Evolutionary conservation across 1,284 basidiomycete species (phyloP).

Genomic region (Mycena citricolor): DNA sequence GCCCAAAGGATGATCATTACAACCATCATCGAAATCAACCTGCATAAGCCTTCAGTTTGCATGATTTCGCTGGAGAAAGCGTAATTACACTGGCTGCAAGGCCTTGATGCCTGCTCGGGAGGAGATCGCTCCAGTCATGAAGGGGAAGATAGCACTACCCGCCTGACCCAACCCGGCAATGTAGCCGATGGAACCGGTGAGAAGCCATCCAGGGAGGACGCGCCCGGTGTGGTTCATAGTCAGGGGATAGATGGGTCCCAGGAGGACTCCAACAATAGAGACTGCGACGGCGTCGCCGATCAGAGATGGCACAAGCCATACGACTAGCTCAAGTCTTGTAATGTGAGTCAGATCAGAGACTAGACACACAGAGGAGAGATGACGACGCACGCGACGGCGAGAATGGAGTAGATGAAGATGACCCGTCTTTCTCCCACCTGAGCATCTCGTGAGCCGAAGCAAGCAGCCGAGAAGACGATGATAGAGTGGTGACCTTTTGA

Average conservation of each 20-base stretch:
- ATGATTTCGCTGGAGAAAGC: too few species aligned
- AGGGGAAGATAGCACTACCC: constrained; percentile 66
- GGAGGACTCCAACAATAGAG: constrained; percentile 22
- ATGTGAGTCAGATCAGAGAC: not conserved
- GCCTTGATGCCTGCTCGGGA: constrained; percentile 53
- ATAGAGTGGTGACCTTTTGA: constrained; percentile 39
- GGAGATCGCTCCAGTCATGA: constrained; percentile 59
- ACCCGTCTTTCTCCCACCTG: constrained; percentile 32
- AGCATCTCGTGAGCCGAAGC: constrained; percentile 56
- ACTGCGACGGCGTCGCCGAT: constrained; percentile 24
- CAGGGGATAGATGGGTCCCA: constrained; percentile 68
- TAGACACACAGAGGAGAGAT: constrained; percentile 25
- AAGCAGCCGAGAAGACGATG: constrained; percentile 39
- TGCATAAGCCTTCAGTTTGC: constrained; percentile 22
- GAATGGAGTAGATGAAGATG: constrained; percentile 28
- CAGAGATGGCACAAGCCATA: constrained; percentile 42
- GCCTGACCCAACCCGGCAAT: constrained; percentile 66
- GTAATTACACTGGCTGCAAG: constrained; percentile 57
- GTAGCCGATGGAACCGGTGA: constrained; percentile 68
- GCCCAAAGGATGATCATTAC: constrained; percentile 37
- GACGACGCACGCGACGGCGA: constrained; percentile 35
- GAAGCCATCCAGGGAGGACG: constrained; percentile 60
- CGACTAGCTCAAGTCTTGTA: constrained; percentile 36
- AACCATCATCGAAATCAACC: constrained; percentile 41
- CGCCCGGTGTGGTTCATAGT: constrained; percentile 59